Conservation (phyloP, 2,329 filamentous ascomycete species). For the Elsinoe perseae region DNA sequence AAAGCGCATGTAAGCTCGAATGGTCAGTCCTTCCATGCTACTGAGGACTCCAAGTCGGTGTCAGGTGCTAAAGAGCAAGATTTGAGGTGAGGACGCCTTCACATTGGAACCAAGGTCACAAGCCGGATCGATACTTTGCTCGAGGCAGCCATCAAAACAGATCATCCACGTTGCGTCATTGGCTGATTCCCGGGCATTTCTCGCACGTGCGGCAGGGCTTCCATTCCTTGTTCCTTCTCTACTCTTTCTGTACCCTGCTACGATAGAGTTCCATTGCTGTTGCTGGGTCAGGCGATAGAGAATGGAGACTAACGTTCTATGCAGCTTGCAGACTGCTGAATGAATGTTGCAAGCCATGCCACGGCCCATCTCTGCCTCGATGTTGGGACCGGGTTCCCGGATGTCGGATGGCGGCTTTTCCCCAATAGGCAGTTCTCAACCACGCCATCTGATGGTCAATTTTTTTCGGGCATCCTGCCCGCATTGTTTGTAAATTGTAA, state of each 20-base stretch:
- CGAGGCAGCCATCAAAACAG: constrained; percentile 12
- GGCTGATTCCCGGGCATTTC: background rate
- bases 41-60: background rate
- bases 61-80: too few species aligned
- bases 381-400: background rate
- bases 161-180: constrained; percentile 13
- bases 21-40: background rate
- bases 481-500: background rate
- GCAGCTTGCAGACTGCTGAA: too few species aligned
- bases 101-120: background rate
- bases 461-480: background rate
- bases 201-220: background rate
- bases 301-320: too few species aligned
- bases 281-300: too few species aligned
- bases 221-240: background rate
- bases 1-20: background rate
- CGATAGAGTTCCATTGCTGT: too few species aligned
- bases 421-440: background rate
- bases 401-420: background rate
- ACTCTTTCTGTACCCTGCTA: too few species aligned
- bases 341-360: background rate
- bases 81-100: background rate
- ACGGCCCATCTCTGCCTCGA: background rate
- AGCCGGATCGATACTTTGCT: background rate
- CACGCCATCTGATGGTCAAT: background rate